Base-by-base conservation (phyloP, 1,139 yeast genomes). In the Geotrichum reessii region DNA sequence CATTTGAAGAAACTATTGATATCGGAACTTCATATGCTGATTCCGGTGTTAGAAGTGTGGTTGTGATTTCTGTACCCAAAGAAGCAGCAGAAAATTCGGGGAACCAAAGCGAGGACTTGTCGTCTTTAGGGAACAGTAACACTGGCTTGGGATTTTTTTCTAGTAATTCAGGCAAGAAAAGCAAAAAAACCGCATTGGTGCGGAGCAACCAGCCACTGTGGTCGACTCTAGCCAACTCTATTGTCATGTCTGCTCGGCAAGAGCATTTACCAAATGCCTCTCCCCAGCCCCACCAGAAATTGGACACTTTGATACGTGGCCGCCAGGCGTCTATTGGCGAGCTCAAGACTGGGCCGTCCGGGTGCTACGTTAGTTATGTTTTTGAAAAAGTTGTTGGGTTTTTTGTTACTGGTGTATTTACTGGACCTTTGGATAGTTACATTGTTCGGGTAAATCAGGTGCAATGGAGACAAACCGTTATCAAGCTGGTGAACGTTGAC, bases 161-260 rank as follows among this genome's bases (percentile, higher is more conserved):
- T n/a, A 47, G 52, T 2, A 31, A 40, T 1, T 33, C 33, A 12
- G 50, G 52, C 46, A 53, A 52, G 53, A 50, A 57, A 42, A 53
- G 49, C 33, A 53, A 59, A 27, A 59, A 53, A 47, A 3, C 57
- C 24, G 21, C 52, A 25, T 53, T 65, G 2, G 71, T 68, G 6
- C 61, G 72, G 24, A 62, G 68, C 0, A 67, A 66, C 52, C 75
- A 72, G 58, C 74, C 74, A 1, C 57, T 72, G n/a, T 72, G 75
- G 75, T 67, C 75, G 2, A 66, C 69, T n/a, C 61, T 72, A 46
- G 75, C 75, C 1, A 69, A 70, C 40, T 66, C 71, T 22, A 68
- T 72, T 33, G 74, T 73, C 40, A 65, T 71, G 48, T 74, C 75
- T 0, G 73, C 75, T 7, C 62, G 73, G 1, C 74, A 72, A 42